These are phyloP conservation scores for Pseudogymnoascus sp. DNA, from an alignment of 2,329 filamentous ascomycete species.

Conservation along the genomic window DNA sequence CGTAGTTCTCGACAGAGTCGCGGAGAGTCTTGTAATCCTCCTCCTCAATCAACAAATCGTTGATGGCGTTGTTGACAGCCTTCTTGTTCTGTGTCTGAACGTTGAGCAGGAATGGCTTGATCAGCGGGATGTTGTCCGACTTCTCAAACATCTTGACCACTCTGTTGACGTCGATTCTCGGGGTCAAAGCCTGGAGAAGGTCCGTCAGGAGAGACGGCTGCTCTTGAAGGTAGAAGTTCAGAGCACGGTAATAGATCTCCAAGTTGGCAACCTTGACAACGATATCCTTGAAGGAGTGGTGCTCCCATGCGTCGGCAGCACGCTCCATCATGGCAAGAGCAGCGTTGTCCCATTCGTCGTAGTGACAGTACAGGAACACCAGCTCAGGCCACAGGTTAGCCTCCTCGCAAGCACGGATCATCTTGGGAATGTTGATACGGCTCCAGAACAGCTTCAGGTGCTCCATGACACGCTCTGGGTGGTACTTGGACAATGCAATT, in stretches of 20 bases:
- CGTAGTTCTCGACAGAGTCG: conserved; percentile 96
- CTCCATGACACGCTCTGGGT: conserved; percentile 94
- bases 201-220: conserved; percentile 95
- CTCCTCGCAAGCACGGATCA: conserved; percentile 88
- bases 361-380: conserved; percentile 96
- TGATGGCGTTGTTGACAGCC: conserved; percentile 95
- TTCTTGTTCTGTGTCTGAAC: conserved; percentile 98
- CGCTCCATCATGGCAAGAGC: conserved; percentile 97
- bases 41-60: conserved; percentile 94
- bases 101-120: conserved; percentile 97
- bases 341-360: conserved; percentile 97
- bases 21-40: conserved; percentile 98
- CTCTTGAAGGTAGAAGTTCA: conserved; percentile 97
- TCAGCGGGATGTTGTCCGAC: conserved; percentile 93
- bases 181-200: conserved; percentile 81
- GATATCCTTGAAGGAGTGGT: conserved; percentile 99
- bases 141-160: conserved; percentile 99
- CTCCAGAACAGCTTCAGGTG: conserved; percentile 98
- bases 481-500: conserved; percentile 88
- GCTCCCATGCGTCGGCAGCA: conserved; percentile 95
- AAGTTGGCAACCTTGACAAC: conserved; percentile 95
- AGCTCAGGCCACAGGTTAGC: conserved; percentile 96
- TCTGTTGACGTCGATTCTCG: conserved; percentile 93
- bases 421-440: conserved; percentile 94
- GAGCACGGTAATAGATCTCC: conserved; percentile 96